A percentile compares a stretch with the other conserved stretches of the same genome.
Evolutionary conservation across 2,329 filamentous ascomycete genomes (phyloP).

Genomic region (Ceratocystis smalleyi): DNA sequence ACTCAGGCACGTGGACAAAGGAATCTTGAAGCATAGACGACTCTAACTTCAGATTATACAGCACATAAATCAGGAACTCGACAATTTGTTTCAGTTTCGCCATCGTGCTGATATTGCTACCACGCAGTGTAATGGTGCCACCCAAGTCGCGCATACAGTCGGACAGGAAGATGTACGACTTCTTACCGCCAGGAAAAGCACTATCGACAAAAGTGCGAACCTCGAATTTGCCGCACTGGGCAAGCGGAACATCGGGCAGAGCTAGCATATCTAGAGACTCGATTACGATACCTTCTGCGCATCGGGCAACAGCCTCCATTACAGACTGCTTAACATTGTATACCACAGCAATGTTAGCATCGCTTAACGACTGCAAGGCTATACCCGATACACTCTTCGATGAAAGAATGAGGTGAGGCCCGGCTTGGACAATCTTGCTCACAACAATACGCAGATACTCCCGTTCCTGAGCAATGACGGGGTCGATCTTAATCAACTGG

Average conservation of each 20-base stretch:
- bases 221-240: slow-evolving; percentile 74
- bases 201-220: slow-evolving; percentile 88
- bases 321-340: slow-evolving; percentile 97
- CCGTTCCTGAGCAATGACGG: slow-evolving; percentile 89
- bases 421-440: slow-evolving; percentile 71
- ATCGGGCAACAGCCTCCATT: slow-evolving; percentile 83
- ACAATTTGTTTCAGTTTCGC: slow-evolving; percentile 79
- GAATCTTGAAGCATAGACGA: slow-evolving; percentile 89
- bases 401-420: slow-evolving; percentile 75
- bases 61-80: slow-evolving; percentile 98
- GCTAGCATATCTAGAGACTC: slow-evolving; percentile 90
- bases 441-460: slow-evolving; percentile 88
- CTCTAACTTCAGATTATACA: slow-evolving; percentile 93
- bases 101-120: slow-evolving; percentile 55
- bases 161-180: slow-evolving; percentile 90
- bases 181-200: slow-evolving; percentile 57
- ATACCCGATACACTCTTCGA: slow-evolving; percentile 86
- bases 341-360: slow-evolving; percentile 79
- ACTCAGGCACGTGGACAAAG: slow-evolving; percentile 64
- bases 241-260: slow-evolving; percentile 53
- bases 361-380: slow-evolving; percentile 72
- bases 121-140: slow-evolving; percentile 84
- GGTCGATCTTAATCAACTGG: slow-evolving; percentile 96
- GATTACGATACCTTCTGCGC: slow-evolving; percentile 80
- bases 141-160: slow-evolving; percentile 80